Conservation (phyloP, 2,329 filamentous ascomycete genomes). For the Pseudogymnoascus destructans region DNA sequence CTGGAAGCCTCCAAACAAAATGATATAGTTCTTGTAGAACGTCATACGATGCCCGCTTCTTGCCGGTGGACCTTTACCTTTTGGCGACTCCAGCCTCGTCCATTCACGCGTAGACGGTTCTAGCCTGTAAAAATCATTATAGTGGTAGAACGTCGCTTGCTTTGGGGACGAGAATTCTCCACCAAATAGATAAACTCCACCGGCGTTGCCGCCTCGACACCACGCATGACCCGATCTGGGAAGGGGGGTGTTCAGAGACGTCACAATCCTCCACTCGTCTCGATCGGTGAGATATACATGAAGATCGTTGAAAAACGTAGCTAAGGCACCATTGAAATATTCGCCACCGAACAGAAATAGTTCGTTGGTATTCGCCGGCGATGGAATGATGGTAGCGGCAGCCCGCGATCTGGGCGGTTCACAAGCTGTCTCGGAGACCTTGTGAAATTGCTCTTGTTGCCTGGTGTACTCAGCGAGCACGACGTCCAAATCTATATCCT, state of each 20-base stretch:
- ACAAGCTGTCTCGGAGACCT: constrained; percentile 70
- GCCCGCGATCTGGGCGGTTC: constrained; percentile 66
- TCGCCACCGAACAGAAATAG: constrained; percentile 89
- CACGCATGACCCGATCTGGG: constrained; percentile 89
- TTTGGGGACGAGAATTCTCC: constrained; percentile 95
- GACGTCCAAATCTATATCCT: constrained; percentile 85
- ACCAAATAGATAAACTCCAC: constrained; percentile 82
- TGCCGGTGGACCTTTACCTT: constrained; percentile 67
- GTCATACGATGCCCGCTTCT: constrained; percentile 92
- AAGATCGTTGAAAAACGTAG: constrained; percentile 56
- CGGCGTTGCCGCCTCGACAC: constrained; percentile 73
- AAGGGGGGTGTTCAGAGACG: constrained; percentile 79
- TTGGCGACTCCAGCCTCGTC: constrained; percentile 68
- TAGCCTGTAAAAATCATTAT: constrained; percentile 95
- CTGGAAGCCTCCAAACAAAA: constrained; percentile 93
- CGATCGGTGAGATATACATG: constrained; percentile 64
- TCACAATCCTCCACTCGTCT: constrained; percentile 84
- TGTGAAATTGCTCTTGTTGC: constrained; percentile 86
- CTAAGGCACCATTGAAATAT: constrained; percentile 84
- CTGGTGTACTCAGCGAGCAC: constrained; percentile 88
- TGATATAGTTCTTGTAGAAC: constrained; percentile 91
- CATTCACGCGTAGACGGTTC: constrained; percentile 79
- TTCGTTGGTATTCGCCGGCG: constrained; percentile 75
- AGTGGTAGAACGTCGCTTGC: constrained; percentile 97
- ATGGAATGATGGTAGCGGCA: constrained; percentile 71